These are phyloP conservation scores for Gamarada debralockiae DNA, from an alignment of 495 filamentous ascomycete genomes.

Conservation along the genomic window DNA sequence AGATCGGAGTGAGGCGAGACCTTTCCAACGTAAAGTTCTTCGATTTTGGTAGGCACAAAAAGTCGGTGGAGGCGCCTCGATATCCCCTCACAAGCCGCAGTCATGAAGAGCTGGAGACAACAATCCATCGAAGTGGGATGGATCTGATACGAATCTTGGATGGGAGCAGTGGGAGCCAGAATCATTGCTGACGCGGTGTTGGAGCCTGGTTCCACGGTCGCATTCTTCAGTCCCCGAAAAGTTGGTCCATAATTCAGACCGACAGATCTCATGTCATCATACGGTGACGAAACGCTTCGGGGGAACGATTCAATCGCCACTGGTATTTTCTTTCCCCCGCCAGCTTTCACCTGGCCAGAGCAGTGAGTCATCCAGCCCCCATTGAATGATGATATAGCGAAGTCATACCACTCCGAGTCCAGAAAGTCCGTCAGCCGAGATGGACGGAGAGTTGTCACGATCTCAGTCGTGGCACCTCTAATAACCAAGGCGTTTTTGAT, in stretches of 20 bases:
- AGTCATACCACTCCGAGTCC: constrained; percentile 43
- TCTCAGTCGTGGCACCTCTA: constrained; percentile 24
- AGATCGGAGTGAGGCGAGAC: neutral
- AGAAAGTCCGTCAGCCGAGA: constrained; percentile 29
- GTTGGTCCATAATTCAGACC: constrained; percentile 23
- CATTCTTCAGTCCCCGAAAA: neutral
- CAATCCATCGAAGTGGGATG: constrained; percentile 2
- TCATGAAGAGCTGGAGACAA: constrained; percentile 20
- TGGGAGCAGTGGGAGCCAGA: too few species aligned
- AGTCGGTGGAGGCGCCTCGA: constrained; percentile 29
- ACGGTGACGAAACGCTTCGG: neutral
- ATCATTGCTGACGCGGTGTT: neutral
- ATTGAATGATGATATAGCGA: constrained; percentile 20
- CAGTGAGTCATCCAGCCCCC: constrained; percentile 10
- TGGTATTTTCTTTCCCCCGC: too few species aligned
- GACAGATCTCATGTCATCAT: neutral
- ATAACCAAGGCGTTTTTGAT: constrained; percentile 22
- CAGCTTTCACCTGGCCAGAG: constrained; percentile 3
- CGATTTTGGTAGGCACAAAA: constrained; percentile 33
- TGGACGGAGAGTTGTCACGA: constrained; percentile 35
- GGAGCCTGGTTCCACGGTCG: neutral
- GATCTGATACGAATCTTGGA: neutral
- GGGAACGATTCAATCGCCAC: too few species aligned
- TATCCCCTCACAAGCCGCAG: constrained; percentile 29
- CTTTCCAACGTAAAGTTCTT: constrained; percentile 31